phyloP scores from a whole-genome alignment of 805 yeast genomes.

The Candida sithepensis region DNA sequence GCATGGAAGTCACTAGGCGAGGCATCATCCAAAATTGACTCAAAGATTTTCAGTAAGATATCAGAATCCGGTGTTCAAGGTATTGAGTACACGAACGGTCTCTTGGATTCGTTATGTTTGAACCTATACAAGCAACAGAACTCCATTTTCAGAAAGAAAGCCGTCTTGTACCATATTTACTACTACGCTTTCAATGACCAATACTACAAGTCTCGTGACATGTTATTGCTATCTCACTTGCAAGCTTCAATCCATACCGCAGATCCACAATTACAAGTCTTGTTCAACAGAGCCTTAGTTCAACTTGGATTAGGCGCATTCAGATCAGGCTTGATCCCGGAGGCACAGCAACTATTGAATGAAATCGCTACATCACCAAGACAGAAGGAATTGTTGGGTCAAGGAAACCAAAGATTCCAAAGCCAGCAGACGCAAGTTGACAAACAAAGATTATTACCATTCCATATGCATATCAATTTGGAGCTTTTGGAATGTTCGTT shows the following conservation, averaged over 20 bases:
- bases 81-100: conserved; percentile 42
- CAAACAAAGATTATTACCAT: conserved; percentile 83
- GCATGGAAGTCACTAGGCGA: conserved; percentile 64
- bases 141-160: conserved; percentile 71
- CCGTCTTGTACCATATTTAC: conserved; percentile 81
- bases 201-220: conserved; percentile 80
- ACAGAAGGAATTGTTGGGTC: conserved; percentile 90
- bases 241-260: conserved; percentile 80
- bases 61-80: conserved; percentile 26
- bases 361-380: conserved; percentile 86
- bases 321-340: conserved; percentile 80
- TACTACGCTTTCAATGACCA: conserved; percentile 87
- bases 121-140: conserved; percentile 65
- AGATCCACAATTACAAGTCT: conserved; percentile 82
- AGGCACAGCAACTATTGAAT: conserved; percentile 79
- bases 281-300: conserved; percentile 91
- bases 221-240: conserved; percentile 81
- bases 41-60: conserved; percentile 33
- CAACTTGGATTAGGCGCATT: conserved; percentile 96
- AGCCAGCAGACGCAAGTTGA: conserved; percentile 47
- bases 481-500: conserved; percentile 93
- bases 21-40: conserved; percentile 23
- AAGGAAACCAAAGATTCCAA: conserved; percentile 72
- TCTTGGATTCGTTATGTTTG: conserved; percentile 63
- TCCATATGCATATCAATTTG: conserved; percentile 96